These are phyloP conservation scores for Zizania latifolia DNA, from an alignment of 176 grass and related monocot genomes.

Conservation along the genomic window DNA sequence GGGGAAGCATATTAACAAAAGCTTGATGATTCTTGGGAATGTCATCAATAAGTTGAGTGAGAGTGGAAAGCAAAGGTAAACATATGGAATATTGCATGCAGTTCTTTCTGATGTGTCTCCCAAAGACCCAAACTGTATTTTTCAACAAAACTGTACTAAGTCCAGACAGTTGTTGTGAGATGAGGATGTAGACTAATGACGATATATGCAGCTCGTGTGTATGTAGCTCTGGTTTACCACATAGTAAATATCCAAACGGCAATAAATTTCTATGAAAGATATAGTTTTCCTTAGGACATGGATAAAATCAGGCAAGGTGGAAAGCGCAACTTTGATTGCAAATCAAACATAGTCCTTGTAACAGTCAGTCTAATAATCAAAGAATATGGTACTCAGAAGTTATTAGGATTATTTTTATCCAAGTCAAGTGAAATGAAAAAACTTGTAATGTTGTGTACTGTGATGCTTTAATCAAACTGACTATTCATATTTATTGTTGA, in stretches of 20 bases:
- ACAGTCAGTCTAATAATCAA: not conserved
- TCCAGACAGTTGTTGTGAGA: not conserved
- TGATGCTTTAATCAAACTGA: not conserved
- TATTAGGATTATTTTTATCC: not conserved
- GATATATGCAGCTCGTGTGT: not conserved
- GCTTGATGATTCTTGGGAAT: conserved; percentile 91
- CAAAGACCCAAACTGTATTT: not conserved
- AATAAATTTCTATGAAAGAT: not conserved
- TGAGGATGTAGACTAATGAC: not conserved
- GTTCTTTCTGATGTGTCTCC: not conserved
- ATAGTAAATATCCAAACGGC: not conserved
- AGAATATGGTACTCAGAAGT: not conserved
- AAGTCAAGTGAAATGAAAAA: not conserved
- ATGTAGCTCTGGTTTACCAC: not conserved
- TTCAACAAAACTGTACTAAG: not conserved
- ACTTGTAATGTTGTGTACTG: not conserved
- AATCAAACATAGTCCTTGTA: not conserved
- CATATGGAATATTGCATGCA: not conserved
- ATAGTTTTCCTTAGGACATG: not conserved
- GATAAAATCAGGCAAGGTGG: not conserved
- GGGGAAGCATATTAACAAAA: conserved; percentile 95
- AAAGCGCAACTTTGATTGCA: not conserved
- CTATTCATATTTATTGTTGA: not conserved
- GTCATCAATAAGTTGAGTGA: conserved; percentile 95
- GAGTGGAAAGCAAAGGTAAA: conserved; percentile 76